Base-by-base conservation (phyloP, 1,284 basidiomycete species). In the Puccinia triticina region DNA sequence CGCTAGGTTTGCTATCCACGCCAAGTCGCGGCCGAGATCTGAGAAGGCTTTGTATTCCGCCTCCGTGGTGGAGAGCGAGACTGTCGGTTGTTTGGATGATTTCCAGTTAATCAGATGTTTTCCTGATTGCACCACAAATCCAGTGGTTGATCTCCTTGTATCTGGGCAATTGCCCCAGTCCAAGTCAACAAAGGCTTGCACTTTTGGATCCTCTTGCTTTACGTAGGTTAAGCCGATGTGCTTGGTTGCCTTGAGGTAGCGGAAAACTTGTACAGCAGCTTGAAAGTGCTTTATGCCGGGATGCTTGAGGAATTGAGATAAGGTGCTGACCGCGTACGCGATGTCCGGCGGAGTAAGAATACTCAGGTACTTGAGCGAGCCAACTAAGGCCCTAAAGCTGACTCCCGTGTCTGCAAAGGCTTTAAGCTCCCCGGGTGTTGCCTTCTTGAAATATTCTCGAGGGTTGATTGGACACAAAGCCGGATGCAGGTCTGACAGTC, bases 301-400 rank as follows among this genome's bases (percentile, higher is more conserved):
- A n/a, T n/a, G n/a, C n/a, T n/a, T n/a, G n/a, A n/a, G n/a, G n/a
- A n/a, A n/a, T n/a, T n/a, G n/a, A n/a, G n/a, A n/a, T n/a, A n/a
- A n/a, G n/a, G n/a, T n/a, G n/a, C n/a, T n/a, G n/a, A n/a, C n/a
- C n/a, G n/a, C n/a, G n/a, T n/a, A 23, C 61, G 55, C 59, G 29
- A 76, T 53, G 29, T 76, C 55, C 2, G 74, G 74, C 40, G 53
- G 29, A 16, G 74, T 76, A 4, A 34, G 29, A 34, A 21, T 18
- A 32, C 40, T 53, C n/a, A 73, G 29, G 26, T 73, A 73, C 46
- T 73, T 73, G 32, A 73, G 29, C 3, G 40, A 48, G 18, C 71
- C 71, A 26, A 73, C 37, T 2, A 50, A 23, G 29, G 43, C 26
- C 1, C 71, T 5, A 29, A 53, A 73, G 29, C 53, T 73, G 46